These are phyloP conservation scores for Fragaria nilgerrensis DNA, from an alignment of 306 rosid genomes.

Conservation along the genomic window DNA sequence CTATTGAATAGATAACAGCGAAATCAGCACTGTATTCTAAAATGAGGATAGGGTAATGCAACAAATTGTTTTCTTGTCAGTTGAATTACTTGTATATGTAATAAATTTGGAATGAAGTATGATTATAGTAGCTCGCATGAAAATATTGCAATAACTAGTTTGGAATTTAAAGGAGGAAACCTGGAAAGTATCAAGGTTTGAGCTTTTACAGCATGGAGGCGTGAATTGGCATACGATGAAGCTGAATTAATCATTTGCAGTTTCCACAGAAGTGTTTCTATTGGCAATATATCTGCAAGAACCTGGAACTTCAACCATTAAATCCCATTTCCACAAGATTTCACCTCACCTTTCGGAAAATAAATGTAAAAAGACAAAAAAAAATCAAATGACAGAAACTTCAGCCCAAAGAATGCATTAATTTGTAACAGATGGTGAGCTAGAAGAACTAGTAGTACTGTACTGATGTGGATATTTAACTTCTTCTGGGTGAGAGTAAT, in stretches of 20 bases:
- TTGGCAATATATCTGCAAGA: background rate
- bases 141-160: background rate
- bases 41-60: conserved; percentile 19
- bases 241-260: conserved; percentile 67
- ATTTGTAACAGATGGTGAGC: background rate
- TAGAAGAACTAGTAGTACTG: background rate
- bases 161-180: conserved; percentile 25
- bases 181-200: conserved; percentile 80
- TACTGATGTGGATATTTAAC: background rate
- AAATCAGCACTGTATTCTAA: conserved; percentile 25
- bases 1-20: conserved; percentile 40
- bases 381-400: background rate
- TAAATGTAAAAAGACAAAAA: background rate
- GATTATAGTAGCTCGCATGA: background rate
- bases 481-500: background rate
- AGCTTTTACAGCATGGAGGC: conserved; percentile 73
- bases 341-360: background rate
- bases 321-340: conserved; percentile 27
- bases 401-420: background rate
- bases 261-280: conserved; percentile 76
- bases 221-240: conserved; percentile 56
- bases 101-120: background rate
- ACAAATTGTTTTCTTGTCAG: background rate
- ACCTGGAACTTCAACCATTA: conserved; percentile 52
- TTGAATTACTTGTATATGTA: background rate